Base-by-base conservation (phyloP, 2,329 filamentous ascomycete genomes). In the Macrophomina pseudophaseolina region DNA sequence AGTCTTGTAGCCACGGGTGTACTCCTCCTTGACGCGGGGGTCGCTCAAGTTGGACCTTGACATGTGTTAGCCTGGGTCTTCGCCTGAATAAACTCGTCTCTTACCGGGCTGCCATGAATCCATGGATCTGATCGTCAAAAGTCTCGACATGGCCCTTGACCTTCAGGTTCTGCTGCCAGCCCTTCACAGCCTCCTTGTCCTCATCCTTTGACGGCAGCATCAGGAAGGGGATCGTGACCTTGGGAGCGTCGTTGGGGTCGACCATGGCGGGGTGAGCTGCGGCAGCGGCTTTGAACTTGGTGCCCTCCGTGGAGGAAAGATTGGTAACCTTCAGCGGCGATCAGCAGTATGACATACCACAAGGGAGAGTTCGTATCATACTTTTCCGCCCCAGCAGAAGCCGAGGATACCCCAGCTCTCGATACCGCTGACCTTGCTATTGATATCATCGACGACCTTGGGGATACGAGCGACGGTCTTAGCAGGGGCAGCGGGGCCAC, bases 191-290 rank as follows among this genome's bases (percentile, higher is more conserved):
- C 0, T 82, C 80, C 70, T 83, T 82, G 42, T 80, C 74, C 79
- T 89, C 87, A 56, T 88, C 87, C 74, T 83, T 83, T 44, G 81
- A 84, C 1, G 86, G 85, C 48, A 89, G 79, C 79, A 88, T 80
- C 6, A 82, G 81, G 74, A 85, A 85, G 1, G 87, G 87, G 46
- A 88, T 85, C 4, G 81, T 83, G 44, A 88, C 80, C 5, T 80
- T 80, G 56, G 82, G 80, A 2, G 86, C 87, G 70, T 88, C 87
- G 33, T 84, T 81, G 14, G 82, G 82, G 60, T 87, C 86, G 12
- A 88, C 81, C 86, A 88, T 87, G 33, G 86, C 86, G 5, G 87
- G 87, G 73, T 88, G 86, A 69, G 79, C 82, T 32, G 85, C 80
- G 9, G 82, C 86, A 3, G 83, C 86, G 16, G 82, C 85, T 77